Evolutionary conservation across 2,329 filamentous ascomycete species (phyloP).

Genomic region (Fonsecaea pedrosoi): DNA sequence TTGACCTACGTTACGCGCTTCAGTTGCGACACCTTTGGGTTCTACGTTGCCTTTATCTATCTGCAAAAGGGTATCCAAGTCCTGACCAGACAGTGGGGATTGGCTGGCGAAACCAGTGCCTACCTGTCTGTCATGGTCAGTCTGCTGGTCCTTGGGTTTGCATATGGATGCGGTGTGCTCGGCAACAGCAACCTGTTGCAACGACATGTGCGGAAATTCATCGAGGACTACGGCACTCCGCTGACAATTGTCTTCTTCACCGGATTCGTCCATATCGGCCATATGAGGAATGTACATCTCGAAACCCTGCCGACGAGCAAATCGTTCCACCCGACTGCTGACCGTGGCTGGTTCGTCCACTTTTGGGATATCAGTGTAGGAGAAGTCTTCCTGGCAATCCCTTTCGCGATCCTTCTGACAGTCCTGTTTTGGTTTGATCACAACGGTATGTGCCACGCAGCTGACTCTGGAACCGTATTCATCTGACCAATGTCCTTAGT

Average conservation of each 20-base stretch:
- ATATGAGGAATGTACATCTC: conserved; percentile 74
- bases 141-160: conserved; percentile 77
- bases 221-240: conserved; percentile 89
- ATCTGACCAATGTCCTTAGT: conserved; percentile 55
- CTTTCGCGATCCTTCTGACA: conserved; percentile 82
- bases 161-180: conserved; percentile 75
- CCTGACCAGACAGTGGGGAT: conserved; percentile 73
- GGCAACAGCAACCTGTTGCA: conserved; percentile 75
- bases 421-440: conserved; percentile 91
- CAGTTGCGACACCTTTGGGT: conserved; percentile 91
- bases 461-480: not conserved
- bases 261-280: conserved; percentile 84
- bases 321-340: conserved; percentile 78
- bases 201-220: conserved; percentile 76
- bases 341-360: conserved; percentile 76
- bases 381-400: conserved; percentile 83
- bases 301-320: conserved; percentile 76
- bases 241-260: conserved; percentile 86
- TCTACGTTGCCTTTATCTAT: conserved; percentile 92
- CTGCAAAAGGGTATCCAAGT: conserved; percentile 90
- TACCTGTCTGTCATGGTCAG: conserved; percentile 81
- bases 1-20: conserved; percentile 90
- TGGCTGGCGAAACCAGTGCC: conserved; percentile 64
- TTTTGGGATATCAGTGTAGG: conserved; percentile 78
- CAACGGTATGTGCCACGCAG: conserved; percentile 64